Evolutionary conservation across 257 asterid genomes (phyloP), one percentile per base, ranked within the genome.

Genomic region (Galeopsis tetrahit): DNA sequence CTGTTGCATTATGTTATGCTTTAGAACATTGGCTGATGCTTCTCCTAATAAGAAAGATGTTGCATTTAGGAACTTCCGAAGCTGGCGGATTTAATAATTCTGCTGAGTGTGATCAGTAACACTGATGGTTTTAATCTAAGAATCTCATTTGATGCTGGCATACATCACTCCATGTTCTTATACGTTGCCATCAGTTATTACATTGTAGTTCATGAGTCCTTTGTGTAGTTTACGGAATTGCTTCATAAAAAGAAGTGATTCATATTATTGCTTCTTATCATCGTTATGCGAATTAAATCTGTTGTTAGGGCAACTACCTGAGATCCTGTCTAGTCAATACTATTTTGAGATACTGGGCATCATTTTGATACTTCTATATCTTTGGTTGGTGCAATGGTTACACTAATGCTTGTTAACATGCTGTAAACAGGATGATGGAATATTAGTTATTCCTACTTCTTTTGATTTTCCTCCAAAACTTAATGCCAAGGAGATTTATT

Each of bases 381-480:
- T 32, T 43, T 67, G 63, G 48, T 11, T 68, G 72, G 40, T 64
- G 79, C 38, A 59, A 34, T 68, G 49, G 35, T 57, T 32, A 1
- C 64, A 32, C 66, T 72, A 57, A 74, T 75, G 71, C 62, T 61
- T 69, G 71, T 75, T 80, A 10, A 43, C 36, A 63, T 48, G 63
- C 33, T 75, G n/a, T 75, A 14, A 44, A 69, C 88, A 95, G 99
- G 98, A 92, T 77, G 97, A 91, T 46, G 99, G 98, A 72, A 78
- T 95, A 76, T 79, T 95, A 74, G 90, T 88, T 33, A 80, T 92
- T 71, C 99, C 99, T 46, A 95, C 96, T 21, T 72, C 75, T 77
- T 44, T 73, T 73, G 96, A 84, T 77, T 84, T 85, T 80, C 96
- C 97, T 73, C 87, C 99, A 58, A 95, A 95, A 80, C 84, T 85